Evolutionary conservation across 2,329 filamentous ascomycete species (phyloP).

Genomic region (Penicillium griseofulvum): DNA sequence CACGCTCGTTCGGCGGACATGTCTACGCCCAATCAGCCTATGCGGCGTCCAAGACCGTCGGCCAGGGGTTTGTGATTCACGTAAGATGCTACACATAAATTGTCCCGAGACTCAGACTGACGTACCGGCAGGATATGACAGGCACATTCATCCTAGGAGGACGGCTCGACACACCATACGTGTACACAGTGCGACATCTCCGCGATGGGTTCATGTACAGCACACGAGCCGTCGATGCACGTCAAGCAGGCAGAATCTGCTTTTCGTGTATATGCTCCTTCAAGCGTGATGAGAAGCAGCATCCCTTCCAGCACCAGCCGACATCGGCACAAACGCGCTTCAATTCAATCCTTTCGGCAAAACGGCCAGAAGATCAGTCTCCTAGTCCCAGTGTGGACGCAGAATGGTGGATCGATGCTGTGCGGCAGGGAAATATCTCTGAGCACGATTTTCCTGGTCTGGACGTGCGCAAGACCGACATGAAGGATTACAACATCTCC

Average conservation of each 20-base stretch:
- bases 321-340: conserved; percentile 30
- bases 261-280: conserved; percentile 55
- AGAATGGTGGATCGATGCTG: conserved; percentile 35
- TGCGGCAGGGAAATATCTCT: conserved; percentile 25
- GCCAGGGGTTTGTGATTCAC: conserved; percentile 51
- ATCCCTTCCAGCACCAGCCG: conserved; percentile 33
- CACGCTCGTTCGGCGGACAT: conserved; percentile 54
- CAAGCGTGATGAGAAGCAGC: conserved; percentile 44
- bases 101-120: not conserved
- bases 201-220: conserved; percentile 54
- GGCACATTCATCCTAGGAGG: conserved; percentile 54
- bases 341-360: conserved; percentile 28
- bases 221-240: conserved; percentile 53
- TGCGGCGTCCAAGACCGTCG: conserved; percentile 55
- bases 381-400: conserved; percentile 36
- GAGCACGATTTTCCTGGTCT: conserved; percentile 42
- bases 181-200: conserved; percentile 52
- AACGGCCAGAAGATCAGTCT: conserved; percentile 34
- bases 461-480: conserved; percentile 53
- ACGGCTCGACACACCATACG: conserved; percentile 48
- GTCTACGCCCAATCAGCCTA: conserved; percentile 58
- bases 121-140: conserved; percentile 47
- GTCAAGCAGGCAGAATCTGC: conserved; percentile 49
- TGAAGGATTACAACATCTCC: conserved; percentile 48
- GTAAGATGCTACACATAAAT: conserved; percentile 34